Conservation (phyloP, 164 flowering plant species). For the Nelumbo lutea region DNA sequence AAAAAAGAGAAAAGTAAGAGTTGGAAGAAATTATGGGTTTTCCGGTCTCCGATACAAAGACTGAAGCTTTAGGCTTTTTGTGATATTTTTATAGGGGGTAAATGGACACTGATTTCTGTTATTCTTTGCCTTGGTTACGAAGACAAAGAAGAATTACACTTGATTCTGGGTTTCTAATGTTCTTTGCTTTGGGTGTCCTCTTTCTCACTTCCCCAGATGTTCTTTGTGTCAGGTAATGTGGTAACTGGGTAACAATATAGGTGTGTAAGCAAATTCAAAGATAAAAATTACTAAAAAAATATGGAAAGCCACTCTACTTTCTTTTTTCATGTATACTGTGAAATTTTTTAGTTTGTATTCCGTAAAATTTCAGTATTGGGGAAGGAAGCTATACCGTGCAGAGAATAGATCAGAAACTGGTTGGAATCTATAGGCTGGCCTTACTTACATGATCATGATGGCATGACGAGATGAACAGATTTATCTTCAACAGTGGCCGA, state of each 20-base stretch:
- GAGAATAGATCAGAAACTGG: too few relatives aligned
- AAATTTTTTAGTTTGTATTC: neutral
- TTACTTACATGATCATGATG: too few relatives aligned
- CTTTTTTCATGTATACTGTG: neutral
- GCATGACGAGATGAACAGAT: too few relatives aligned
- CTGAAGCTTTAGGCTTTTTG: constrained; percentile 67
- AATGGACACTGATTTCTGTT: constrained; percentile 30
- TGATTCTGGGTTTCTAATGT: constrained; percentile 50
- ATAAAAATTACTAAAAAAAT: constrained; percentile 7
- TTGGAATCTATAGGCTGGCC: too few relatives aligned
- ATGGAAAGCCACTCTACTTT: constrained; percentile 30
- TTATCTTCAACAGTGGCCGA: too few relatives aligned
- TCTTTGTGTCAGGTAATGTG: constrained; percentile 29
- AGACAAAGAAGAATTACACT: constrained; percentile 40
- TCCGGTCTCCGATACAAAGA: constrained; percentile 75
- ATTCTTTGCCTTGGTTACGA: constrained; percentile 46
- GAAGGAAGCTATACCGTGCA: too few relatives aligned
- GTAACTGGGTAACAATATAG: neutral
- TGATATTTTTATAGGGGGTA: constrained; percentile 29
- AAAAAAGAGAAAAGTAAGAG: constrained; percentile 12
- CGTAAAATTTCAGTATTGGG: neutral
- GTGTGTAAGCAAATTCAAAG: too few relatives aligned
- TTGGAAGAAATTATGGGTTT: constrained; percentile 28
- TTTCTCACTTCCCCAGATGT: constrained; percentile 91
- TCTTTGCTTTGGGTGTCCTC: constrained; percentile 42